Evolutionary conservation across 2,329 filamentous ascomycete genomes (phyloP).

Genomic region (Rhexocercosporidium sp.): DNA sequence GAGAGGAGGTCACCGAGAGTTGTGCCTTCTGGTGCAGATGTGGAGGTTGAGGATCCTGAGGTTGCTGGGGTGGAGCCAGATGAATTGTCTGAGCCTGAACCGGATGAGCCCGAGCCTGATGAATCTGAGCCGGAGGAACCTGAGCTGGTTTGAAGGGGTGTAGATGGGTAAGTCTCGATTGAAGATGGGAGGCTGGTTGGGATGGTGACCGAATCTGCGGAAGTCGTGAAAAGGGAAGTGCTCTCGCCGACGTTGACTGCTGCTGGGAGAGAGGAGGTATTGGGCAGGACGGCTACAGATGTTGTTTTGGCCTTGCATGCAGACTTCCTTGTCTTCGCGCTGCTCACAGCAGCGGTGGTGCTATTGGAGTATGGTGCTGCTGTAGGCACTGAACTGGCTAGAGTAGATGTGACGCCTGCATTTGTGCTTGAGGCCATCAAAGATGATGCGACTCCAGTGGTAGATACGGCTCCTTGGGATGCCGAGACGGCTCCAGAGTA

Average conservation of each 20-base stretch:
- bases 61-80: slow-evolving; percentile 7
- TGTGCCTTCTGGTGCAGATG: slow-evolving; percentile 24
- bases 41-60: not conserved
- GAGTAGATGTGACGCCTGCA: slow-evolving; percentile 16
- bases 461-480: slow-evolving; percentile 1
- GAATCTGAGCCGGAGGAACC: too few species aligned
- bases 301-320: slow-evolving; percentile 29
- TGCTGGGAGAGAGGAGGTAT: not conserved
- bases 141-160: not conserved
- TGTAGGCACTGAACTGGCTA: not conserved
- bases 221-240: slow-evolving; percentile 5
- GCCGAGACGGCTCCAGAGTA: slow-evolving; percentile 29
- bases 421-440: slow-evolving; percentile 12
- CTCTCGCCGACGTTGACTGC: slow-evolving; percentile 4
- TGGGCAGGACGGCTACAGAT: slow-evolving; percentile 4
- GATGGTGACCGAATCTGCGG: slow-evolving; percentile 21
- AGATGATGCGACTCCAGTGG: slow-evolving; percentile 13
- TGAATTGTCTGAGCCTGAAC: not conserved
- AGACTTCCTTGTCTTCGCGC: slow-evolving; percentile 26
- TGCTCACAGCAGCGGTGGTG: slow-evolving; percentile 11
- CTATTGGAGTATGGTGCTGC: slow-evolving; percentile 18
- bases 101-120: too few species aligned
- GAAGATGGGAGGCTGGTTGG: slow-evolving; percentile 6
- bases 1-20: slow-evolving; percentile 31
- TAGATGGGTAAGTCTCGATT: not conserved